phyloP scores from a whole-genome alignment of 2,329 filamentous ascomycete species.

The Boeremia lycopersici region DNA sequence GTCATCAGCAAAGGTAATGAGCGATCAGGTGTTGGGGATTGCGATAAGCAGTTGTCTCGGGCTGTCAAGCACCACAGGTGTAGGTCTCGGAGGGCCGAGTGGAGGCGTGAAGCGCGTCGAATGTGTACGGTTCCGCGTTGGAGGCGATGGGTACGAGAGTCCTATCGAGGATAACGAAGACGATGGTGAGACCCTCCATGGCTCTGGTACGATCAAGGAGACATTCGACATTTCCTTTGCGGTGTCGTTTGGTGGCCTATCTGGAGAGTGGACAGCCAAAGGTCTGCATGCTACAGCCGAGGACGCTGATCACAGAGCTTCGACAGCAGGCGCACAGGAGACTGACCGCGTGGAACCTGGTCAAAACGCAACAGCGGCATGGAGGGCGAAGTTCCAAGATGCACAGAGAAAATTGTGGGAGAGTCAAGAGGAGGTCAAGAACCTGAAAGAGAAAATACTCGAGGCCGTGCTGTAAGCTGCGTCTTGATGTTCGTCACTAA shows the following conservation, averaged over 20 bases:
- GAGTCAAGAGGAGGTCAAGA: slow-evolving; percentile 41
- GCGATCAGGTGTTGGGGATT: slow-evolving; percentile 46
- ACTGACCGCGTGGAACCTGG: slow-evolving; percentile 17
- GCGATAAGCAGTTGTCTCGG: slow-evolving; percentile 53
- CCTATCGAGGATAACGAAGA: slow-evolving; percentile 50
- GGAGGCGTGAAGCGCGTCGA: slow-evolving; percentile 48
- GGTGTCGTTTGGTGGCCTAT: slow-evolving; percentile 49
- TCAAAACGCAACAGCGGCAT: slow-evolving; percentile 28
- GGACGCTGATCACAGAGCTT: slow-evolving; percentile 3
- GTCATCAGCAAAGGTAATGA: slow-evolving; percentile 38
- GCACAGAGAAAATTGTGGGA: slow-evolving; percentile 44
- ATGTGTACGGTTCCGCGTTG: slow-evolving; percentile 50
- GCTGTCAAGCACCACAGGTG: slow-evolving; percentile 41
- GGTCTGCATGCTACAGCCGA: slow-evolving; percentile 37
- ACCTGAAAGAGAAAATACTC: slow-evolving; percentile 46
- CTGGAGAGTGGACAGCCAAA: slow-evolving; percentile 52
- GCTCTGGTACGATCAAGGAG: slow-evolving; percentile 38
- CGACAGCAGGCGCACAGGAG: slow-evolving; percentile 16
- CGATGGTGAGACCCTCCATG: slow-evolving; percentile 25
- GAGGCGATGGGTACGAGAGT: slow-evolving; percentile 49
- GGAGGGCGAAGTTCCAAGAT: slow-evolving; percentile 45
- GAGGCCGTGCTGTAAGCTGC: slow-evolving; percentile 44
- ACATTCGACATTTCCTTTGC: slow-evolving; percentile 54
- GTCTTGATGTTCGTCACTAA: slow-evolving; percentile 48
- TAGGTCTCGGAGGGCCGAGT: slow-evolving; percentile 42